Evolutionary conservation across 225 moss, liverwort and hornwort genomes (phyloP).

Genomic region (Pseudoscleropodium purum): DNA sequence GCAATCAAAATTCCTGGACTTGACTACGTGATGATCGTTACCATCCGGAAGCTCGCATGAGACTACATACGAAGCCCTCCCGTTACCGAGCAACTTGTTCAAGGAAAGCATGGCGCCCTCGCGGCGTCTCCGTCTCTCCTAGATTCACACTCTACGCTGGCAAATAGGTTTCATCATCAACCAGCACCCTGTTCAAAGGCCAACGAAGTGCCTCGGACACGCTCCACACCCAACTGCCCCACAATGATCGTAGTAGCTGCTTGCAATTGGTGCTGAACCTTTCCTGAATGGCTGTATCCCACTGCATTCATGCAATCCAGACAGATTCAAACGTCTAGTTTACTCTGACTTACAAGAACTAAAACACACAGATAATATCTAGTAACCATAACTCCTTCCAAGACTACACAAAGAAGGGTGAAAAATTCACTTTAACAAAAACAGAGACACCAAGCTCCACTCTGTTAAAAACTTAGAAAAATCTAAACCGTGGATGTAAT

Average conservation of each 20-base stretch:
- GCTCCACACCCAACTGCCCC: not conserved
- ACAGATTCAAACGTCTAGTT: constrained; percentile 8
- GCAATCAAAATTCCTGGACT: constrained; percentile 59
- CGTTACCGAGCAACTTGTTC: constrained; percentile 57
- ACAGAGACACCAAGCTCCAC: not conserved
- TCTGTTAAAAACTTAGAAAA: not conserved
- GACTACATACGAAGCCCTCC: constrained; percentile 59
- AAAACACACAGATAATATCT: not conserved
- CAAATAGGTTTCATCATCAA: constrained; percentile 22
- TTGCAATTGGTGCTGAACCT: constrained; percentile 53
- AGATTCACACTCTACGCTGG: constrained; percentile 18
- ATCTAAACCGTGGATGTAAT: not conserved
- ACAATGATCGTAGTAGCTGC: constrained; percentile 34
- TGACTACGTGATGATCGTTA: constrained; percentile 35
- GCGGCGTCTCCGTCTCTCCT: constrained; percentile 22
- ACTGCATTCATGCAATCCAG: constrained; percentile 26
- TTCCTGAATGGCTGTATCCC: constrained; percentile 47
- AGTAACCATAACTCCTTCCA: not conserved
- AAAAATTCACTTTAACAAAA: not conserved
- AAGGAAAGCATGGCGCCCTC: constrained; percentile 86
- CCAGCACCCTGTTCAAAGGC: not conserved
- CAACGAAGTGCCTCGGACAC: not conserved
- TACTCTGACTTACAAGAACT: not conserved
- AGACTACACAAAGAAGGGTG: not conserved
- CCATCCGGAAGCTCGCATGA: constrained; percentile 71